phyloP scores from a whole-genome alignment of 108 stramenopile genomes.

The Cyclotella baltica region DNA sequence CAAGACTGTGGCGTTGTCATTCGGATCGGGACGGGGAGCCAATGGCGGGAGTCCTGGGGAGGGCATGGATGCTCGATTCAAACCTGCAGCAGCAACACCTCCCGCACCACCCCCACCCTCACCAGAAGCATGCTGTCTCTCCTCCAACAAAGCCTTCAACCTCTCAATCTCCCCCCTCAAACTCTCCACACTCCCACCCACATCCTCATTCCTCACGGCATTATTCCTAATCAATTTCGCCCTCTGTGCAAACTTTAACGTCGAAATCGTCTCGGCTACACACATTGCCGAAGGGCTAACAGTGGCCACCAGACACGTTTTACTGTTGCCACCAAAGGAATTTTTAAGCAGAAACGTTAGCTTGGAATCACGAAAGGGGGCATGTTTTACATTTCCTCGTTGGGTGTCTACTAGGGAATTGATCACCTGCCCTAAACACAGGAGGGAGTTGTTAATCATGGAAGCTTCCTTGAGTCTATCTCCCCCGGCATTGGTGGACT shows the following conservation, averaged over 20 bases:
- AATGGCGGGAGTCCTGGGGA: no score
- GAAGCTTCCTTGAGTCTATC: slow-evolving; percentile 74
- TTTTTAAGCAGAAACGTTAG: slow-evolving; percentile 56
- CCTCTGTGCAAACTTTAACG: slow-evolving; percentile 60
- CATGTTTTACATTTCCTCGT: slow-evolving; percentile 38
- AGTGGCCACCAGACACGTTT: slow-evolving; percentile 64
- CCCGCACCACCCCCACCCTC: no score
- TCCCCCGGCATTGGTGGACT: slow-evolving; percentile 55
- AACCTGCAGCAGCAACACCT: no score
- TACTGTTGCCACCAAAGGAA: slow-evolving; percentile 54
- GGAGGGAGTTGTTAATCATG: slow-evolving; percentile 75
- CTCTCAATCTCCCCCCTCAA: slow-evolving; percentile 51
- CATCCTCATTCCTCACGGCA: slow-evolving; percentile 53
- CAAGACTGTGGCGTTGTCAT: slow-evolving; percentile 13
- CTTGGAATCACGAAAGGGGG: slow-evolving; percentile 60
- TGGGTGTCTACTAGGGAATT: slow-evolving; percentile 69
- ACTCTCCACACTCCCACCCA: slow-evolving; percentile 41
- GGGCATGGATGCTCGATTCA: background rate
- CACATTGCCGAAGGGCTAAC: slow-evolving; percentile 37
- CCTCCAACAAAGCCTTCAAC: slow-evolving; percentile 34
- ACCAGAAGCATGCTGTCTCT: background rate
- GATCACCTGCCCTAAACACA: slow-evolving; percentile 79
- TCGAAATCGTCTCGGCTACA: slow-evolving; percentile 53
- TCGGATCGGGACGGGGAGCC: background rate
- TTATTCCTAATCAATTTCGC: slow-evolving; percentile 57